Evolutionary conservation across 1,139 yeast genomes (phyloP), one percentile per base, ranked within the genome.

Genomic region (Suhomyces guaymorum): DNA sequence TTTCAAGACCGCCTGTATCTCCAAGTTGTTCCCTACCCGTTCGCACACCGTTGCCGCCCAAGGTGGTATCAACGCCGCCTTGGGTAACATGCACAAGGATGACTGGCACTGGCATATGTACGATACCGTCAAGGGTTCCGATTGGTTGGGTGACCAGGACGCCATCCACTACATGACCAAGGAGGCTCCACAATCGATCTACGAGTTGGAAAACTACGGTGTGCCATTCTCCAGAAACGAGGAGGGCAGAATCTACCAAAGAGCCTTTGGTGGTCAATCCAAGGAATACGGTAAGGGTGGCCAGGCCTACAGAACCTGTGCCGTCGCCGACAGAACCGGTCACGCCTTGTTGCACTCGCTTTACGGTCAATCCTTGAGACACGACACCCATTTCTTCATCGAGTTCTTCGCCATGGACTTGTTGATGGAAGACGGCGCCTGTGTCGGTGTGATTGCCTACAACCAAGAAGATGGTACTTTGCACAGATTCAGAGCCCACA

Each of bases 101-200:
- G 92, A 90, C 72, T 92, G 98, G 98, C 94, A 87, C 65, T 92
- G 98, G 97, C 98, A 92, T 69, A 90, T 92, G 96, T 90, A 90
- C 69, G 98, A 92, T 61, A 92, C 98, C 57, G 98, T 92, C 55
- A 92, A 92, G 72, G 98, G 98, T 47, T 89, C 97, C n/a, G 98
- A 92, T 71, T 92, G 98, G 98, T 80, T 92, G 47, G 98, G 98
- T 55, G 98, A 92, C 70, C 98, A 92, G 71, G 98, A 92, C 60
- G 96, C 98, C 38, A 92, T 92, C 61, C 97, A 92, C 69, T 92
- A 92, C 73, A 92, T 92, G 98, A 90, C 98, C 44, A 82, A 90
- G 63, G 97, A 92, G 69, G 98, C 98, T 15, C 97, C 98, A 30
- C 80, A 82, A 52, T 85, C 97, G 32, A 92, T 92, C 57, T 89